Percentiles rank a stretch among this genome's conserved stretches.
phyloP scores from a whole-genome alignment of 179 eudicot genomes.

The Sideroxylon spinosum region DNA sequence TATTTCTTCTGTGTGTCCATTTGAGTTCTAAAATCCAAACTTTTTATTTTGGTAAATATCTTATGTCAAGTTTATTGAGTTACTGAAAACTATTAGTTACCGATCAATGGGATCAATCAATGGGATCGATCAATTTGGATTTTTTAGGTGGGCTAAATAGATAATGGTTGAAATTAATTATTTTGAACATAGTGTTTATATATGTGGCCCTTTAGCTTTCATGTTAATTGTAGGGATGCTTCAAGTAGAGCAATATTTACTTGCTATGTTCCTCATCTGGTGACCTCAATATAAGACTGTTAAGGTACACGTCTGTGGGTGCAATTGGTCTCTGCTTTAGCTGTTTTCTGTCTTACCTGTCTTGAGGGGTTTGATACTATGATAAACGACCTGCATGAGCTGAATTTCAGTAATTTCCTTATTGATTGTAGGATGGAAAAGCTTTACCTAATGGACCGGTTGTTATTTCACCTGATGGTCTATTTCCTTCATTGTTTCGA shows the following conservation, averaged over 20 bases:
- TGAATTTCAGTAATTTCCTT: constrained; percentile 2
- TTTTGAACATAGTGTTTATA: neutral
- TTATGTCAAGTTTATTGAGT: neutral
- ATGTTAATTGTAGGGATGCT: neutral
- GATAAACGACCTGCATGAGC: constrained; percentile 3
- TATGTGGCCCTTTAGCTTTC: neutral
- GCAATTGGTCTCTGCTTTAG: neutral
- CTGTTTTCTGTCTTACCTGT: neutral
- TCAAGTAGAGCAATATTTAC: neutral
- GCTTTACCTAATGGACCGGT: constrained; percentile 91
- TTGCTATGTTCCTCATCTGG: neutral
- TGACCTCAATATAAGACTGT: neutral
- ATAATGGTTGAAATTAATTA: neutral
- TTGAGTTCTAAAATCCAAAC: too few relatives aligned
- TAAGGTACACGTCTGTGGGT: neutral
- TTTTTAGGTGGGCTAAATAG: neutral
- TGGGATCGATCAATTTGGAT: neutral
- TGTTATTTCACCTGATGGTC: constrained; percentile 94
- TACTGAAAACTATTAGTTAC: neutral
- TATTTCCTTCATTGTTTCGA: constrained; percentile 89
- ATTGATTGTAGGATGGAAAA: constrained; percentile 79
- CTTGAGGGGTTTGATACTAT: neutral
- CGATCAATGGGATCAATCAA: neutral
- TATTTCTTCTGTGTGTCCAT: too few relatives aligned
- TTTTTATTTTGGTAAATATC: too few relatives aligned